Percentiles rank a stretch among this genome's conserved stretches.
Evolutionary conservation across 2,329 filamentous ascomycete species (phyloP).

Genomic region (Ceratocystis variospora): DNA sequence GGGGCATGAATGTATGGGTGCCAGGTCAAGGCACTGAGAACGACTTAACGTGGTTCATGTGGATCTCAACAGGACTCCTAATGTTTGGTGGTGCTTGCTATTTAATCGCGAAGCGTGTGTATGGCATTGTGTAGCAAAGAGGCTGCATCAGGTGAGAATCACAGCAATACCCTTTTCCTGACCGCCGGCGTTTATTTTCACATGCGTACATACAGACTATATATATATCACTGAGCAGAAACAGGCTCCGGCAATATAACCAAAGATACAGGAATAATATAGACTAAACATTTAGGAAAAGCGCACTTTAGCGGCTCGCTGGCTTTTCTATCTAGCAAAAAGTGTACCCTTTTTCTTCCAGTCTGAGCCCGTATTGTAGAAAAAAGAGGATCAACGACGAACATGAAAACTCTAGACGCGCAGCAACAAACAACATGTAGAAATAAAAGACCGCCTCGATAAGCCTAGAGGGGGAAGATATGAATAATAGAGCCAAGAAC

Average conservation of each 20-base stretch:
- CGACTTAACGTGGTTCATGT: constrained; percentile 62
- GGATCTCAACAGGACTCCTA: constrained; percentile 59
- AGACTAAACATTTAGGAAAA: not conserved
- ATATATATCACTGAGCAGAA: too few relatives aligned
- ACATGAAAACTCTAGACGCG: not conserved
- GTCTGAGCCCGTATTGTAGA: not conserved
- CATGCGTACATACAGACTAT: too few relatives aligned
- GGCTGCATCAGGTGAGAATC: not conserved
- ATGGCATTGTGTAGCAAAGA: constrained; percentile 52
- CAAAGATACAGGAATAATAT: not conserved
- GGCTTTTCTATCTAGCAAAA: not conserved
- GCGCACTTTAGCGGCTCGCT: too few relatives aligned
- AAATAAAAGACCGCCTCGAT: not conserved
- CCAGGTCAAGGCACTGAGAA: constrained; percentile 75
- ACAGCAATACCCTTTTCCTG: too few relatives aligned
- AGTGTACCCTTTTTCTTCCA: not conserved
- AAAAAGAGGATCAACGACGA: not conserved
- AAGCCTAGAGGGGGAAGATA: not conserved
- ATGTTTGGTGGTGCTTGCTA: constrained; percentile 71
- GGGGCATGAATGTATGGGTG: constrained; percentile 98
- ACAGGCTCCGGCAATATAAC: not conserved
- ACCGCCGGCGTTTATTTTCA: too few relatives aligned
- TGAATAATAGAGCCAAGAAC: not conserved
- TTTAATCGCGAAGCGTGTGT: constrained; percentile 68
- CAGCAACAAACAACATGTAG: not conserved